Base-by-base conservation (phyloP, 768 basidiomycete species). In the Suillus cothurnatus region DNA sequence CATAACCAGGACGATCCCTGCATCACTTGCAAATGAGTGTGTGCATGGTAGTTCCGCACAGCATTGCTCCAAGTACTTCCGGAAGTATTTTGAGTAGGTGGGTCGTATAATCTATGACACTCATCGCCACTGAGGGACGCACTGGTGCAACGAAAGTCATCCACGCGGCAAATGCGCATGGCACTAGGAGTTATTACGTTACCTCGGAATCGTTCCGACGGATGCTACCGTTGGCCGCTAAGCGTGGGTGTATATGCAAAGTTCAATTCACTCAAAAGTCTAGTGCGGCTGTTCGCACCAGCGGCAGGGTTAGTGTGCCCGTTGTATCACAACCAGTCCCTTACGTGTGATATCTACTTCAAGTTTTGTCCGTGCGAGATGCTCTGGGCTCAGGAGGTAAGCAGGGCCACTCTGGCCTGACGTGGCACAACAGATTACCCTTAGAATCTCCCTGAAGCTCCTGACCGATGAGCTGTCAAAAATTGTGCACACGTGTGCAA, bases 21-120 rank as follows among this genome's bases (percentile, higher is more conserved):
- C 28, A 31, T 64, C 63, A 64, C 63, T 12, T 47, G 9, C 26
- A 64, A 61, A 64, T 64, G 59, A 62, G 17, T 61, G 61, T 61
- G 64, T 17, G 15, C 50, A 45, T 49, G 45, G 23, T n/a, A 17
- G 17, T 39, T 11, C 26, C 26, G 57, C 58, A 26, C 41, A 63
- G 61, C 41, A 49, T 53, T 58, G 49, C 61, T n/a, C 32, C 64
- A 65, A 64, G 66, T 64, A 1, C 12, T 34, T 66, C 56, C 67
- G 67, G 72, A 67, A 66, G 63, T 43, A 65, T 73, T 73, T 66
- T 67, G 38, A 68, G 60, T 56, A n/a, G 36, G 17, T 50, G 6
- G 28, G 12, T 38, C 14, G 45, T 43, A 14, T 12, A 15, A 68
- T 64, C 57, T 60, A 59, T 26, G 12, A 31, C 38, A 36, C 0